Evolutionary conservation across 1,139 yeast genomes (phyloP).

Genomic region (Protomyces macrosporus): DNA sequence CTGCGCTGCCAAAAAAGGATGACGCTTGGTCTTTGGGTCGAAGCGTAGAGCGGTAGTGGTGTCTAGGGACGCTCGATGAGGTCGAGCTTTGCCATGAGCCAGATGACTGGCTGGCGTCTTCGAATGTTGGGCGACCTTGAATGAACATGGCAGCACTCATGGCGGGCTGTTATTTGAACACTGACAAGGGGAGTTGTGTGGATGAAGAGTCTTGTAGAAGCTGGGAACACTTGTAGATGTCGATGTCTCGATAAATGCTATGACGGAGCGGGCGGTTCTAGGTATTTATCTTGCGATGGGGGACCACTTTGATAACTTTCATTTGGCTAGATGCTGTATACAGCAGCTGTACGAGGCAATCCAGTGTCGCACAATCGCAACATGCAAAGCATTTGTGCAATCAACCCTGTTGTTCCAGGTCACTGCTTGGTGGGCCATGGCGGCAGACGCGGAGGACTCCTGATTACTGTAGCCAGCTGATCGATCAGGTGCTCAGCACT

Average conservation of each 20-base stretch:
- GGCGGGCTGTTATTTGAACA: not conserved
- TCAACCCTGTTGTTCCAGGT: no score
- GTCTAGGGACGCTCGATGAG: not conserved
- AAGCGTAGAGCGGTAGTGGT: not conserved
- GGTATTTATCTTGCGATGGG: not conserved
- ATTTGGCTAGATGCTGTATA: no score
- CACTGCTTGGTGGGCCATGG: no score
- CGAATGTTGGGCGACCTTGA: not conserved
- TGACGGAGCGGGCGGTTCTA: not conserved
- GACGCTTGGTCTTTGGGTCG: not conserved
- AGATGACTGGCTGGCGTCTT: not conserved
- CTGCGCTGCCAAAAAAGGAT: not conserved
- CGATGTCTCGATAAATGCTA: not conserved
- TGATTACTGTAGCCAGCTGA: not conserved
- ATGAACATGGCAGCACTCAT: not conserved
- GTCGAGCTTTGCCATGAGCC: not conserved
- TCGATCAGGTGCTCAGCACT: not conserved
- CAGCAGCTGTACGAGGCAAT: no score
- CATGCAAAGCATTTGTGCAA: no score
- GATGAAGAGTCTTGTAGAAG: not conserved
- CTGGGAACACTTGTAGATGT: no score
- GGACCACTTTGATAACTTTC: not conserved
- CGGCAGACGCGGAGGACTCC: no score
- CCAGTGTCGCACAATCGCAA: no score
- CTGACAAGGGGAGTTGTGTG: not conserved